Evolutionary conservation across 1,139 yeast genomes (phyloP).

Genomic region (Saccharomycopsis hybrid): DNA sequence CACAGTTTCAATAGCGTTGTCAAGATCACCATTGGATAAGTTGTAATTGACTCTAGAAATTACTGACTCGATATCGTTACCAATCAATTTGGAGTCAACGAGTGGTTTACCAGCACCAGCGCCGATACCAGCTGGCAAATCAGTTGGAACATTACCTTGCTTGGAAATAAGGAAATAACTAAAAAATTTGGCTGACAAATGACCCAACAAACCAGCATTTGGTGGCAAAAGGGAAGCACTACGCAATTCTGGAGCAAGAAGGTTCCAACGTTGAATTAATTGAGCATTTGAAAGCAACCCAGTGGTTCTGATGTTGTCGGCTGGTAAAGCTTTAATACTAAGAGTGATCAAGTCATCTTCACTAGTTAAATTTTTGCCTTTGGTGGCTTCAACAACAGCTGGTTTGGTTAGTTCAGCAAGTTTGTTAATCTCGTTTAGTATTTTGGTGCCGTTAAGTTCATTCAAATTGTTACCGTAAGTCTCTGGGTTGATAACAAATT

Average conservation of each 20-base stretch:
- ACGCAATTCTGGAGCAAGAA: slow-evolving; percentile 79
- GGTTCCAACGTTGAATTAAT: slow-evolving; percentile 63
- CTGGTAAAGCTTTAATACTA: slow-evolving; percentile 37
- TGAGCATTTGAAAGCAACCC: slow-evolving; percentile 66
- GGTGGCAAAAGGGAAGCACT: slow-evolving; percentile 87
- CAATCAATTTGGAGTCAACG: slow-evolving; percentile 39
- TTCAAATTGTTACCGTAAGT: slow-evolving; percentile 26
- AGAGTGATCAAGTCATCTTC: slow-evolving; percentile 34
- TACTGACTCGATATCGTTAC: slow-evolving; percentile 81
- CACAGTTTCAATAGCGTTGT: slow-evolving; percentile 88
- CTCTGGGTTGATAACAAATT: slow-evolving; percentile 29
- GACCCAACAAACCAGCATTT: slow-evolving; percentile 93
- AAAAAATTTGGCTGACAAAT: slow-evolving; percentile 70
- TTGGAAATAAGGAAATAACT: slow-evolving; percentile 67
- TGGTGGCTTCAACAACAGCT: slow-evolving; percentile 42
- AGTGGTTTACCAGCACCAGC: slow-evolving; percentile 16
- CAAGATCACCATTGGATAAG: slow-evolving; percentile 70
- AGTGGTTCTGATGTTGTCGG: slow-evolving; percentile 39
- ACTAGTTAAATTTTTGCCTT: slow-evolving; percentile 35
- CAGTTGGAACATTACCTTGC: slow-evolving; percentile 41
- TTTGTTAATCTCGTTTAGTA: slow-evolving; percentile 31
- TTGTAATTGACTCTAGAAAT: slow-evolving; percentile 80
- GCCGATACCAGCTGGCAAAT: slow-evolving; percentile 23
- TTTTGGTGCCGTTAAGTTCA: slow-evolving; percentile 31
- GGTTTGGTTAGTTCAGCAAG: slow-evolving; percentile 24